Conservation (phyloP, 129 eudicot species). For the Helianthus annuus region DNA sequence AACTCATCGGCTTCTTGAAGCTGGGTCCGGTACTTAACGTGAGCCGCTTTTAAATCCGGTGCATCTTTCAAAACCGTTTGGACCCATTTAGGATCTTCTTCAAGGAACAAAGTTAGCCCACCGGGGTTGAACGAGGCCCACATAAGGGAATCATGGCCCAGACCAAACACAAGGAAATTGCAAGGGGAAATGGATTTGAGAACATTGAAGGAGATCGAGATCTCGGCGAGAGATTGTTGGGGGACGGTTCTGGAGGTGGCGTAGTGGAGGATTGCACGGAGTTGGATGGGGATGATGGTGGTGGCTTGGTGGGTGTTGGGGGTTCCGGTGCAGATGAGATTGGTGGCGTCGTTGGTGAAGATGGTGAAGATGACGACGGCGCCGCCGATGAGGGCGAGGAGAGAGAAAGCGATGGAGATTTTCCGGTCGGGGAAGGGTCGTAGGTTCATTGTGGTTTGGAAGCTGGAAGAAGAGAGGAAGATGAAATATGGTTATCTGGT, state of each 20-base stretch:
- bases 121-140: constrained; percentile 76
- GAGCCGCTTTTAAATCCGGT: constrained; percentile 53
- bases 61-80: constrained; percentile 49
- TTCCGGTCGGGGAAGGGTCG: constrained; percentile 35
- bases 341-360: constrained; percentile 23
- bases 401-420: constrained; percentile 31
- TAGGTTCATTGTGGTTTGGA: constrained; percentile 28
- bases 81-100: constrained; percentile 86
- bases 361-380: constrained; percentile 28
- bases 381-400: constrained; percentile 29
- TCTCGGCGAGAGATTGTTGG: constrained; percentile 57
- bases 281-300: constrained; percentile 31
- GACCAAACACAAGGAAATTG: constrained; percentile 83
- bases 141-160: constrained; percentile 85
- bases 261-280: constrained; percentile 65
- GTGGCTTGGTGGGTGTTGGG: constrained; percentile 6
- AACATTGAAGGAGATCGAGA: constrained; percentile 53
- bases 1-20: constrained; percentile 60
- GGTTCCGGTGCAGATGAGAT: constrained; percentile 36
- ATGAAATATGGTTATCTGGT: constrained; percentile 15
- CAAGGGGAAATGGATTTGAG: constrained; percentile 47
- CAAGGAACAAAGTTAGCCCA: constrained; percentile 74
- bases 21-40: constrained; percentile 62
- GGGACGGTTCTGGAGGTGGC: constrained; percentile 65
- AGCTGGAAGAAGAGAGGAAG: neutral